Evolutionary conservation across 768 basidiomycete species (phyloP).

Genomic region (Xerocomellus intermedius): DNA sequence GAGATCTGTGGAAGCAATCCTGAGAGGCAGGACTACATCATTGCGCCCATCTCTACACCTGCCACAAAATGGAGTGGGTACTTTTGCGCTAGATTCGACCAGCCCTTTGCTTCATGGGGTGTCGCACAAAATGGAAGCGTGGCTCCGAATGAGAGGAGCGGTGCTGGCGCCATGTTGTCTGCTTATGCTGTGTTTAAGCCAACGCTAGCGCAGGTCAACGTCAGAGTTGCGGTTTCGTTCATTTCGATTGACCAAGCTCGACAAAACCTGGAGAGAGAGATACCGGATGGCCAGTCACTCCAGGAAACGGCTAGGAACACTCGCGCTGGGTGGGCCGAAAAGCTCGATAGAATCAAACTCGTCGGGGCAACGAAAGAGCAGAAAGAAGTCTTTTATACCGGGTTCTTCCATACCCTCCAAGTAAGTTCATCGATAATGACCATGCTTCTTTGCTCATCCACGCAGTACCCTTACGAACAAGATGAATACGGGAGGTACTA

Average conservation of each 20-base stretch:
- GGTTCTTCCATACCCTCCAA: conserved; percentile 61
- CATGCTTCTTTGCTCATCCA: background rate
- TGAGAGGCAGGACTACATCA: conserved; percentile 71
- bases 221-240: conserved; percentile 70
- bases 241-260: conserved; percentile 69
- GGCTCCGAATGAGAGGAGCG: conserved; percentile 25
- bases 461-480: conserved; percentile 75
- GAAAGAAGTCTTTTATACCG: conserved; percentile 57
- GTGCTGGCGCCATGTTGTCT: conserved; percentile 45
- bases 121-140: conserved; percentile 46
- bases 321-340: conserved; percentile 55
- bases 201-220: conserved; percentile 39
- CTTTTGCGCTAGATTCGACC: conserved; percentile 61
- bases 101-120: conserved; percentile 46
- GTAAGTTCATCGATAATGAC: conserved; percentile 27
- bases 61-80: conserved; percentile 39
- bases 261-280: conserved; percentile 48
- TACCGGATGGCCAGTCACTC: conserved; percentile 44
- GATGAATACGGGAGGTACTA: conserved; percentile 67
- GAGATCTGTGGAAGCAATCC: conserved; percentile 65
- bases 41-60: conserved; percentile 52
- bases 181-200: conserved; percentile 50
- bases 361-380: conserved; percentile 48
- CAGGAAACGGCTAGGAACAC: conserved; percentile 51
- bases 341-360: conserved; percentile 51